Conservation (phyloP, 768 basidiomycete genomes). For the Boletus vinaceobasis region DNA sequence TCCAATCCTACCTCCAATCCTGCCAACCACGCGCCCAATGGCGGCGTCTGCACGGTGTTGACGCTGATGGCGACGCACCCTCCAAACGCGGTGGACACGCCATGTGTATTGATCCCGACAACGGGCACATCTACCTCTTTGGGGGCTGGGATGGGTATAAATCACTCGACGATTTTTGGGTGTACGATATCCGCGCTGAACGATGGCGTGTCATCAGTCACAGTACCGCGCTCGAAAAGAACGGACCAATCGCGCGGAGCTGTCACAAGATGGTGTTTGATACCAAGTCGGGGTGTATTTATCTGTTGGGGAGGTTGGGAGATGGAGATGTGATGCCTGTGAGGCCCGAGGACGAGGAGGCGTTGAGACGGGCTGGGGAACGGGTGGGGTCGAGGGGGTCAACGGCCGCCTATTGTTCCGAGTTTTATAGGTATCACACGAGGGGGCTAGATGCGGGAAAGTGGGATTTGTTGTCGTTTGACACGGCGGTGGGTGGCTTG, state of each 20-base stretch:
- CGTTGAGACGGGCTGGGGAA: conserved; percentile 20
- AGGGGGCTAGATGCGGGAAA: conserved; percentile 46
- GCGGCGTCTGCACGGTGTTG: conserved; percentile 56
- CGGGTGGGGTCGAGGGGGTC: conserved; percentile 10
- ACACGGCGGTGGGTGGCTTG: conserved; percentile 53
- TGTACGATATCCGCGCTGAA: conserved; percentile 56
- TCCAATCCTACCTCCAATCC: conserved; percentile 53
- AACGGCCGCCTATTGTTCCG: conserved; percentile 48
- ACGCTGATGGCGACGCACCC: conserved; percentile 62
- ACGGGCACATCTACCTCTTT: conserved; percentile 66
- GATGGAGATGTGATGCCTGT: conserved; percentile 46
- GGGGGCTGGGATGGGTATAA: conserved; percentile 78
- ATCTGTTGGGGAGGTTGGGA: conserved; percentile 65
- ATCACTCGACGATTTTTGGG: conserved; percentile 78
- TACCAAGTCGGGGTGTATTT: conserved; percentile 63
- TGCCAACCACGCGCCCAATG: conserved; percentile 59
- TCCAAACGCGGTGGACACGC: conserved; percentile 73
- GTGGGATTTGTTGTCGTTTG: conserved; percentile 69
- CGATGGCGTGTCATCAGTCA: conserved; percentile 61
- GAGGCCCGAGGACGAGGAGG: conserved; percentile 24
- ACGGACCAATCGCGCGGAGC: conserved; percentile 67
- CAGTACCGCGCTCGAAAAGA: conserved; percentile 50
- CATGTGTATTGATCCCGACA: conserved; percentile 70
- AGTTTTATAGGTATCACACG: conserved; percentile 68
- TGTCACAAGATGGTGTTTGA: conserved; percentile 87